phyloP scores from a whole-genome alignment of 352 stramenopile species.

The Halophytophthora batemanensis region DNA sequence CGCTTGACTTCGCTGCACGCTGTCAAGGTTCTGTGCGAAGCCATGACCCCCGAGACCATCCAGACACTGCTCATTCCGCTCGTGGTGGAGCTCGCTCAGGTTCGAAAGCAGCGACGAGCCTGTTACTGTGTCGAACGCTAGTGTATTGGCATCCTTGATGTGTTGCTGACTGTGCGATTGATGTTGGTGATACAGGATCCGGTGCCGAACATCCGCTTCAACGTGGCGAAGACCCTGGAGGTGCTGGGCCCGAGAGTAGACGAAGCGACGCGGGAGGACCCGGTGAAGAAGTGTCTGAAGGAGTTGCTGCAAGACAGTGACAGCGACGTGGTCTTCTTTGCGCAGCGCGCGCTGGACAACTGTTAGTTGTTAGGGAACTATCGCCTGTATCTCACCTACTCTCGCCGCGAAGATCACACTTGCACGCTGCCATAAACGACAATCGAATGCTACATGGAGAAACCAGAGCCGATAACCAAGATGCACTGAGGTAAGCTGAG shows the following conservation, averaged over 20 bases:
- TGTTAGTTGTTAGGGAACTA: slow-evolving; percentile 47
- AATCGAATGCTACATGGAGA: slow-evolving; percentile 16
- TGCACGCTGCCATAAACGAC: slow-evolving; percentile 24
- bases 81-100: slow-evolving; percentile 90
- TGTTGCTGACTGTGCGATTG: slow-evolving; percentile 5
- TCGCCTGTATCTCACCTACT: slow-evolving; percentile 22
- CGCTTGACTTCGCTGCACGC: slow-evolving; percentile 91
- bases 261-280: slow-evolving; percentile 46
- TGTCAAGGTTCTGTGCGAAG: slow-evolving; percentile 79
- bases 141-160: too few relatives aligned
- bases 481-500: too few relatives aligned
- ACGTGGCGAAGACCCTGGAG: slow-evolving; percentile 96
- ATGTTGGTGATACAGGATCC: slow-evolving; percentile 57
- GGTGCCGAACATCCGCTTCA: slow-evolving; percentile 99
- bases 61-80: slow-evolving; percentile 90
- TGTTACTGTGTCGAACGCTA: background rate
- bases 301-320: slow-evolving; percentile 89
- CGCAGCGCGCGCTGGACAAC: slow-evolving; percentile 66
- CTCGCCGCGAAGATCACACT: slow-evolving; percentile 10
- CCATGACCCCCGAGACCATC: slow-evolving; percentile 71
- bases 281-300: slow-evolving; percentile 85
- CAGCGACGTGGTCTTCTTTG: slow-evolving; percentile 94
- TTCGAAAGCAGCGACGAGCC: slow-evolving; percentile 11
- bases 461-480: background rate
- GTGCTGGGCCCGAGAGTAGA: slow-evolving; percentile 79